phyloP scores from a whole-genome alignment of 306 rosid species.

The Trifolium dubium region DNA sequence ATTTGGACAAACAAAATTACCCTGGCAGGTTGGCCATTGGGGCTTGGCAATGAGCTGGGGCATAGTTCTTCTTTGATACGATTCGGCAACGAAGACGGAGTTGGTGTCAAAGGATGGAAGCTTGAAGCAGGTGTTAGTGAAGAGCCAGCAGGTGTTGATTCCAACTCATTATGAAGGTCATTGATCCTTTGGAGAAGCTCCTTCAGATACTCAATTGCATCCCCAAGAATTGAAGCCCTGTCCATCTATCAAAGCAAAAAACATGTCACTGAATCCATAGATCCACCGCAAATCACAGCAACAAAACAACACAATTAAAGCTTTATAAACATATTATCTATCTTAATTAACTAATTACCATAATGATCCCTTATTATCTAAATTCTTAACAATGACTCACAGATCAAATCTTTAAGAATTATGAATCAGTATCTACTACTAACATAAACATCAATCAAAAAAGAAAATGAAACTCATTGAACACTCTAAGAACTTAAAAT shows the following conservation, averaged over 20 bases:
- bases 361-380: background rate
- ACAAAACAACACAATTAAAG: background rate
- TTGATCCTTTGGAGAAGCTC: slow-evolving; percentile 89
- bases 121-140: slow-evolving; percentile 65
- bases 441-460: slow-evolving; percentile 3
- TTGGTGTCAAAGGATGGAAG: slow-evolving; percentile 87
- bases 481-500: background rate
- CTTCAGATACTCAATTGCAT: slow-evolving; percentile 92
- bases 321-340: background rate
- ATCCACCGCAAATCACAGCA: slow-evolving; percentile 32
- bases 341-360: background rate
- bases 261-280: background rate
- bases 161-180: slow-evolving; percentile 85
- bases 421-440: slow-evolving; percentile 1
- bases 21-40: slow-evolving; percentile 82
- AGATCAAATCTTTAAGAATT: background rate
- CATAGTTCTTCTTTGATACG: slow-evolving; percentile 88
- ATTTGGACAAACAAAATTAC: slow-evolving; percentile 48
- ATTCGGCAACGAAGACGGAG: slow-evolving; percentile 66
- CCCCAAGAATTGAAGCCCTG: slow-evolving; percentile 98
- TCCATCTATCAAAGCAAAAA: slow-evolving; percentile 71
- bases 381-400: background rate
- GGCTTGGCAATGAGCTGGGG: slow-evolving; percentile 78
- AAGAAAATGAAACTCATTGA: background rate
- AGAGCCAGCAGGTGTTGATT: slow-evolving; percentile 69